These are phyloP conservation scores for Phytophthora macrochlamydospora DNA, from an alignment of 352 stramenopile genomes.

Conservation along the genomic window DNA sequence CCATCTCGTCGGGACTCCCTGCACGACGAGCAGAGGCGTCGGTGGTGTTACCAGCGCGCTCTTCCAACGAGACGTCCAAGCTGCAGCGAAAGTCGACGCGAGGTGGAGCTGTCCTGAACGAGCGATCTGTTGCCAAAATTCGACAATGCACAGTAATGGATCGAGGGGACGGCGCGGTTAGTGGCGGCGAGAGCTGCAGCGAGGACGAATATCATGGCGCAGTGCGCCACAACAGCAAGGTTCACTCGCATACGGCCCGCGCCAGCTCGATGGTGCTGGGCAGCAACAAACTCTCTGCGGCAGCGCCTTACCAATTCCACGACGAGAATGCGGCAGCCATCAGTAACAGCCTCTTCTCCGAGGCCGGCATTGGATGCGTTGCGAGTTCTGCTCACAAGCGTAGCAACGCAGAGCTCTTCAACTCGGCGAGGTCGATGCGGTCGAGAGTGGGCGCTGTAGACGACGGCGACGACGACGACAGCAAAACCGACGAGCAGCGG, in stretches of 20 bases:
- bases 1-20: not conserved
- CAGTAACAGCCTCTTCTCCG: slow-evolving; percentile 30
- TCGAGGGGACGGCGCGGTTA: too few relatives aligned
- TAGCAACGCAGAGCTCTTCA: slow-evolving; percentile 5
- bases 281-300: not conserved
- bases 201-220: not conserved
- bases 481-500: slow-evolving; percentile 59
- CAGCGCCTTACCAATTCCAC: not conserved
- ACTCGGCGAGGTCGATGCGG: slow-evolving; percentile 2
- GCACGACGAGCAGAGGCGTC: slow-evolving; percentile 10
- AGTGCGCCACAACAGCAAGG: not conserved
- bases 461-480: not conserved
- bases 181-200: not conserved
- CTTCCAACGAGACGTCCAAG: slow-evolving; percentile 7
- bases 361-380: slow-evolving; percentile 2
- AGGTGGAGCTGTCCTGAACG: not conserved
- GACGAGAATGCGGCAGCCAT: slow-evolving; percentile 28
- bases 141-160: slow-evolving; percentile 5
- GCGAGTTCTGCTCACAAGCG: not conserved
- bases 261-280: too few relatives aligned
- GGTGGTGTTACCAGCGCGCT: slow-evolving; percentile 3
- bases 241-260: too few relatives aligned
- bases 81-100: not conserved
- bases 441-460: not conserved
- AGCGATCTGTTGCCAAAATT: not conserved